These are phyloP conservation scores for Berberis thunbergii DNA, from an alignment of 164 flowering plant species.

Conservation along the genomic window DNA sequence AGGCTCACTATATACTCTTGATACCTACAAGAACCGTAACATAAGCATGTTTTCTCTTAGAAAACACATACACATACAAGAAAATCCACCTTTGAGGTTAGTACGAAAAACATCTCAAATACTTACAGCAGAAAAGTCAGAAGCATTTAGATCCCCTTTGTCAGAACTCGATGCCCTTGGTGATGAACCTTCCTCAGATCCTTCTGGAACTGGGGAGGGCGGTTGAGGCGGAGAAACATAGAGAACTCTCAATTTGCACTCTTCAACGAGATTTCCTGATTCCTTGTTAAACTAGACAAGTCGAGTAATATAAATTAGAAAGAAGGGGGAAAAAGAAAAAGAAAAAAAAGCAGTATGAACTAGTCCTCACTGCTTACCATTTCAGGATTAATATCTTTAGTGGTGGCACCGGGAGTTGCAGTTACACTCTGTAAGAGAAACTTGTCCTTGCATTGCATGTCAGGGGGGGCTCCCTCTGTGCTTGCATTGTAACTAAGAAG, in stretches of 20 bases:
- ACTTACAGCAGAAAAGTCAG: slow-evolving; percentile 54
- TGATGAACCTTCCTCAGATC: slow-evolving; percentile 75
- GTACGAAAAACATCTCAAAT: background rate
- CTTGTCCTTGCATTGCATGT: slow-evolving; percentile 81
- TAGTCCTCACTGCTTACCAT: slow-evolving; percentile 33
- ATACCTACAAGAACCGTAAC: slow-evolving; percentile 25
- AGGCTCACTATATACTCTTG: slow-evolving; percentile 37
- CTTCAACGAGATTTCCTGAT: slow-evolving; percentile 69
- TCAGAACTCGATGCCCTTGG: slow-evolving; percentile 76
- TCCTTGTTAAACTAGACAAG: slow-evolving; percentile 66
- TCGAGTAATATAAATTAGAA: slow-evolving; percentile 2
- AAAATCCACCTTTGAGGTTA: background rate
- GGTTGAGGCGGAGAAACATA: slow-evolving; percentile 82
- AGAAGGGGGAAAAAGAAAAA: background rate
- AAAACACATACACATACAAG: background rate
- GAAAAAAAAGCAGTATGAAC: background rate
- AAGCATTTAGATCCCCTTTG: slow-evolving; percentile 40
- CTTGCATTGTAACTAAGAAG: slow-evolving; percentile 65
- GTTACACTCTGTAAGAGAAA: slow-evolving; percentile 67
- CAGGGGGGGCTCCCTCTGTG: slow-evolving; percentile 51
- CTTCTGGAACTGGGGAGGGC: slow-evolving; percentile 81
- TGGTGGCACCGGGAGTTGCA: slow-evolving; percentile 39
- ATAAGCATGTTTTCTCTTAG: background rate
- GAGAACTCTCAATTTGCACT: slow-evolving; percentile 70
- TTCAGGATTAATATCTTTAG: slow-evolving; percentile 60